Percentiles rank a stretch among this genome's conserved stretches.
Conservation (phyloP, 345 rosid species). For the Cochlearia excelsa region DNA sequence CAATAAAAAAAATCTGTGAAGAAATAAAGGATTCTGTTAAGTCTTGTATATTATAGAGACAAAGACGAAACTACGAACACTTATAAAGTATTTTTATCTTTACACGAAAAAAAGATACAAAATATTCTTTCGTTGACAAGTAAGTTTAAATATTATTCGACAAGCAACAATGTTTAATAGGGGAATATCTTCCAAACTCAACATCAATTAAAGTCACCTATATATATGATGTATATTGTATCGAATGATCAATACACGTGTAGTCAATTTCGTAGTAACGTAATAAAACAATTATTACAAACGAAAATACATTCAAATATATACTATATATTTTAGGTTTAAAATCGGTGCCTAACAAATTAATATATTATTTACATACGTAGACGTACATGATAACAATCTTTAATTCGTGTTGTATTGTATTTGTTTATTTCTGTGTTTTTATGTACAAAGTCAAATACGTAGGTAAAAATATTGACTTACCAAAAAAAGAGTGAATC, state of each 20-base stretch:
- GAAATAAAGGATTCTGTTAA: background rate
- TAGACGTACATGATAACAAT: background rate
- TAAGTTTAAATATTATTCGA: constrained; percentile 17
- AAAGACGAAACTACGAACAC: background rate
- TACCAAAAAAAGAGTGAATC: no score
- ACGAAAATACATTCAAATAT: background rate
- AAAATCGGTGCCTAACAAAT: no score
- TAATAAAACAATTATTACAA: background rate
- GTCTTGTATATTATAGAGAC: no score
- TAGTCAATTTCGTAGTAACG: background rate
- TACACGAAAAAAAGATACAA: background rate
- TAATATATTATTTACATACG: no score
- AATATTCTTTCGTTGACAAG: constrained; percentile 22
- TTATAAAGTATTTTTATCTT: background rate
- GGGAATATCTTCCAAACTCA: constrained; percentile 18
- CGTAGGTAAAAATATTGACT: no score
- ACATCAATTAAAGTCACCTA: background rate
- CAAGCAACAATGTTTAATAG: constrained; percentile 22
- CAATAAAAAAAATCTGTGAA: no score
- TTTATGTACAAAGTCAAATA: no score
- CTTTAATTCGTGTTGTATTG: background rate
- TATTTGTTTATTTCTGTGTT: no score
- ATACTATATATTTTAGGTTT: no score
- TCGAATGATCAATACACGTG: background rate
- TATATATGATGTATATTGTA: no score